phyloP scores from a whole-genome alignment of 495 filamentous ascomycete genomes.

The Podospora pseudocomata region DNA sequence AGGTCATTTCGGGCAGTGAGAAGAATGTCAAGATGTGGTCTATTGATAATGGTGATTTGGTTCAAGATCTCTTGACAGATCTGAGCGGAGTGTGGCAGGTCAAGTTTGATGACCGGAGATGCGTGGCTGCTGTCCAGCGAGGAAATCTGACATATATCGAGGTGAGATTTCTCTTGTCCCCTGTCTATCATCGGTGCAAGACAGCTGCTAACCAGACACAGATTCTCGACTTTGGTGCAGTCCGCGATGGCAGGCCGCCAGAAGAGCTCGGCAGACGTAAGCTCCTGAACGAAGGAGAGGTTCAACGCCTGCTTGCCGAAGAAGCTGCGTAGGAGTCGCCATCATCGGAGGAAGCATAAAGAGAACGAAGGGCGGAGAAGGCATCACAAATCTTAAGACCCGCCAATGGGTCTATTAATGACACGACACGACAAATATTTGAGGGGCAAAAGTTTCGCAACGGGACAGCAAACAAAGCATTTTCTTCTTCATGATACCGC shows the following conservation, averaged over 20 bases:
- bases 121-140: slow-evolving; percentile 93
- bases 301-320: slow-evolving; percentile 46
- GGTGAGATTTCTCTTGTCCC: slow-evolving; percentile 51
- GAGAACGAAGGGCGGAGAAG: not conserved
- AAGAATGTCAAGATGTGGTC: slow-evolving; percentile 99
- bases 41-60: slow-evolving; percentile 83
- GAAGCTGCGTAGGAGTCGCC: slow-evolving; percentile 33
- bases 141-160: slow-evolving; percentile 92
- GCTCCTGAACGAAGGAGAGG: slow-evolving; percentile 63
- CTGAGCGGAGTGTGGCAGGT: slow-evolving; percentile 98
- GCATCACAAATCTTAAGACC: not conserved
- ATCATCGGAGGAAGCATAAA: not conserved
- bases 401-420: not conserved
- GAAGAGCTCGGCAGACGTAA: slow-evolving; percentile 76
- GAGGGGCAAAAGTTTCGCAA: not conserved
- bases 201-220: slow-evolving; percentile 31
- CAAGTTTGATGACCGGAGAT: slow-evolving; percentile 91
- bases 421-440: not conserved
- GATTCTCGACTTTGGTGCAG: slow-evolving; percentile 90
- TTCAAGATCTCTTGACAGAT: slow-evolving; percentile 92
- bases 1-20: slow-evolving; percentile 94
- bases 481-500: not conserved
- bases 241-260: slow-evolving; percentile 71
- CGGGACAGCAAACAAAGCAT: not conserved
- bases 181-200: not conserved